Evolutionary conservation across 2,329 filamentous ascomycete genomes (phyloP).

Genomic region (Orbilia oligospora): DNA sequence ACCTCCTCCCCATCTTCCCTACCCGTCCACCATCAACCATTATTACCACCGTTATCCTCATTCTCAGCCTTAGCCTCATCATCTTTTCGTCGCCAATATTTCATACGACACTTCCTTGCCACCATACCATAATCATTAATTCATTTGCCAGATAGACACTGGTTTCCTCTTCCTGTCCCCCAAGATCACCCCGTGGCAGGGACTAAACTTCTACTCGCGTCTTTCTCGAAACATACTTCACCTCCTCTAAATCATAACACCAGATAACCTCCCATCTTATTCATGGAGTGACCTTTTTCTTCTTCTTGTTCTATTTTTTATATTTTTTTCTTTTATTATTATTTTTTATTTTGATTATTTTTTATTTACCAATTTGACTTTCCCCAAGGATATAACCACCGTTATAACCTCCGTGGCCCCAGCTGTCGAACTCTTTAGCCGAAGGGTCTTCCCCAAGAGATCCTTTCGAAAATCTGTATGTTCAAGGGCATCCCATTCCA

Average conservation of each 20-base stretch:
- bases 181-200: neutral
- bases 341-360: too few relatives aligned
- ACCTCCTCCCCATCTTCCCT: neutral
- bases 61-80: neutral
- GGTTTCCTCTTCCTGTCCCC: neutral
- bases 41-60: neutral
- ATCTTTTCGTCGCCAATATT: neutral
- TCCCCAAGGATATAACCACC: neutral
- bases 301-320: too few relatives aligned
- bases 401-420: neutral
- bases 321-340: too few relatives aligned
- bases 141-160: neutral
- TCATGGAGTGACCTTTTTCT: conserved; percentile 45
- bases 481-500: neutral
- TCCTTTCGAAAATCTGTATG: neutral
- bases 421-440: conserved; percentile 4
- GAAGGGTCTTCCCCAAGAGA: neutral
- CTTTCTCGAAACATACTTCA: neutral
- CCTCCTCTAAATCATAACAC: neutral
- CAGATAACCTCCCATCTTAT: conserved; percentile 9
- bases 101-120: neutral
- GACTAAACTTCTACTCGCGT: neutral
- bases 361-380: neutral
- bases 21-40: neutral
- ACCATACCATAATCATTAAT: neutral